phyloP scores from a whole-genome alignment of 208 protist species.

The Trypanosoma conorhini region DNA sequence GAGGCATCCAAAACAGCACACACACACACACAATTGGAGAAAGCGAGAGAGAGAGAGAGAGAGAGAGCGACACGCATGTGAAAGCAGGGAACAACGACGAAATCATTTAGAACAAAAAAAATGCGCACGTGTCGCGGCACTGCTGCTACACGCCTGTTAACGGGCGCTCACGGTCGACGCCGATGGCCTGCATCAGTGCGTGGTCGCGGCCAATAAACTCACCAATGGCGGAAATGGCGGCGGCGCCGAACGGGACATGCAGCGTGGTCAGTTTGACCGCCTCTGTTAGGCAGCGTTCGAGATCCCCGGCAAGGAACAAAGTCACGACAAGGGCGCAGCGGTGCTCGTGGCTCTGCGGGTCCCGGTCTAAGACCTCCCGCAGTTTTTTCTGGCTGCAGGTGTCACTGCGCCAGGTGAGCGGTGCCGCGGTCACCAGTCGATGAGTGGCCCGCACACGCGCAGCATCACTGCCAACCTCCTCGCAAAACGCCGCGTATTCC shows the following conservation, averaged over 20 bases:
- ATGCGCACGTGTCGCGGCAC: not conserved
- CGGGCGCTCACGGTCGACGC: not conserved
- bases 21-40: constrained; percentile 11
- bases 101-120: not conserved
- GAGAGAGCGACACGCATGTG: not conserved
- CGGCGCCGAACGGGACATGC: constrained; percentile 45
- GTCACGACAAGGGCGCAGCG: constrained; percentile 80
- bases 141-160: not conserved
- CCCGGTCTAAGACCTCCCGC: constrained; percentile 25
- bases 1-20: too few species aligned
- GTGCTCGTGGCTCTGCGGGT: constrained; percentile 39
- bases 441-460: constrained; percentile 42
- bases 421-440: constrained; percentile 42
- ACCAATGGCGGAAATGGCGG: constrained; percentile 57
- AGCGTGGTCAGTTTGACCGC: constrained; percentile 67
- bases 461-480: constrained; percentile 57
- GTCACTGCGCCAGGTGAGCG: constrained; percentile 47
- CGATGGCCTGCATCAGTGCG: constrained; percentile 34
- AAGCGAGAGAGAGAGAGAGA: constrained; percentile 1
- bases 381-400: constrained; percentile 61
- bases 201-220: constrained; percentile 64
- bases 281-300: constrained; percentile 88
- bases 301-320: constrained; percentile 72
- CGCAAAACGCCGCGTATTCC: constrained; percentile 30
- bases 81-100: not conserved